A percentile compares a stretch with the other conserved stretches of the same genome.
phyloP scores from a whole-genome alignment of 495 filamentous ascomycete species.

The Xylaria acuta region DNA sequence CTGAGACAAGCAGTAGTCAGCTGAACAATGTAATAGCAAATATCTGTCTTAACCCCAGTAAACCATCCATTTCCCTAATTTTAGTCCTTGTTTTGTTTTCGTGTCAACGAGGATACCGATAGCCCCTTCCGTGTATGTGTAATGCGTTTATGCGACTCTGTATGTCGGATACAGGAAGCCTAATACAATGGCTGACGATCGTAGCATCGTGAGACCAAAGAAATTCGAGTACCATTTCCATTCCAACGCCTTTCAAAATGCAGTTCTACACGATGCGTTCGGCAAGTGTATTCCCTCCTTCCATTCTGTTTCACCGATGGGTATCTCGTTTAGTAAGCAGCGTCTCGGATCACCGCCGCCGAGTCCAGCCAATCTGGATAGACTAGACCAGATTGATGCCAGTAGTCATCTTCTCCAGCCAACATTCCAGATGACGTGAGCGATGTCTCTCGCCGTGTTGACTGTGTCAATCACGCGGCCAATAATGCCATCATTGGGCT shows the following conservation, averaged over 20 bases:
- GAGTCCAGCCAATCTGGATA: not conserved
- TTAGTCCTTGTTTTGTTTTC: constrained; percentile 10
- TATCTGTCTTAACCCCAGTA: constrained; percentile 5
- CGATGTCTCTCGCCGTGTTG: constrained; percentile 95
- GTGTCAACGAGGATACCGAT: constrained; percentile 2
- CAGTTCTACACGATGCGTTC: constrained; percentile 16
- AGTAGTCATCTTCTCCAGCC: constrained; percentile 77
- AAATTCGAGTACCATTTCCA: constrained; percentile 16
- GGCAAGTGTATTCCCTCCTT: not conserved
- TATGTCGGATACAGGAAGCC: constrained; percentile 20
- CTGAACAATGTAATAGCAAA: constrained; percentile 6
- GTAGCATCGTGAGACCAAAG: constrained; percentile 21
- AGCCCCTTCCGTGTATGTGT: constrained; percentile 10
- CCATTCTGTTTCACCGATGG: not conserved
- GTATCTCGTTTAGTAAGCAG: constrained; percentile 10
- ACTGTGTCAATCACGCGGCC: constrained; percentile 90
- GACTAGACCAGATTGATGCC: not conserved
- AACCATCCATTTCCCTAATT: not conserved
- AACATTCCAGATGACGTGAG: constrained; percentile 97
- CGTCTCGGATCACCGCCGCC: not conserved
- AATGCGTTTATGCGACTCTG: constrained; percentile 22
- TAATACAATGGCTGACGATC: constrained; percentile 20
- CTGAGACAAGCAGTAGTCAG: not conserved
- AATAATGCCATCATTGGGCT: constrained; percentile 65
- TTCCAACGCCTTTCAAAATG: constrained; percentile 25